Evolutionary conservation across 2,329 filamentous ascomycete genomes (phyloP), one percentile per base, ranked within the genome.

Genomic region (Lasiodiplodia citricola): DNA sequence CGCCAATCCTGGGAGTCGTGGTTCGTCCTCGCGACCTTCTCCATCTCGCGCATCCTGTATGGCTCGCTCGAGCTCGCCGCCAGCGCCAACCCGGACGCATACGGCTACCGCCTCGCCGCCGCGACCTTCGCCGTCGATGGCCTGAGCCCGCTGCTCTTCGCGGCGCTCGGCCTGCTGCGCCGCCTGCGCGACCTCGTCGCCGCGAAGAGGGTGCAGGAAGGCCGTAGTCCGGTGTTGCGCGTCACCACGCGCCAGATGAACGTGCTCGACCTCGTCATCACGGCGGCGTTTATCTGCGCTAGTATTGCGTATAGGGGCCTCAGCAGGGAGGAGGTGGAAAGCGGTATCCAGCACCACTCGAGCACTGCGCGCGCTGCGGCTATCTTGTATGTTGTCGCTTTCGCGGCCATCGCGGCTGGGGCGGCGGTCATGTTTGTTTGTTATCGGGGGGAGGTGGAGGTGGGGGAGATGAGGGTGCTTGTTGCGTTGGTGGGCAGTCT

Each of bases 111-210:
- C 60, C 7, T 55, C 50, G 62, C 63, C 14, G 63, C 63, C 51
- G 63, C 63, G 1, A 66, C 63, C 21, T 16, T 66, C 23, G 63
- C 63, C 63, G 35, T 44, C 63, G 63, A 66, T 51, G 63, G 31
- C 21, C 35, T 66, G 2, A 44, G 35, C 21, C 63, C 63, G 4
- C 63, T 55, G 31, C 63, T 66, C 21, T 47, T 66, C 37, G 7
- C 14, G 0, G 18, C 25, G 2, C 14, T 55, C 6, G 63, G 63
- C 50, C 63, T 66, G 4, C 3, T 66, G 28, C 21, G 21, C 18
- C 63, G 63, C 13, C 35, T 55, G 50, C 47, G 47, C n/a, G 35
- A 7, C 13, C 3, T 41, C 11, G 6, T 41, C 11, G 28, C 8
- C 14, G 25, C 7, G 13, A 18, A 18, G 41, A 16, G 41, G 41